Conservation (phyloP, 2,329 filamentous ascomycete genomes). For the Epichloe hybrida region DNA sequence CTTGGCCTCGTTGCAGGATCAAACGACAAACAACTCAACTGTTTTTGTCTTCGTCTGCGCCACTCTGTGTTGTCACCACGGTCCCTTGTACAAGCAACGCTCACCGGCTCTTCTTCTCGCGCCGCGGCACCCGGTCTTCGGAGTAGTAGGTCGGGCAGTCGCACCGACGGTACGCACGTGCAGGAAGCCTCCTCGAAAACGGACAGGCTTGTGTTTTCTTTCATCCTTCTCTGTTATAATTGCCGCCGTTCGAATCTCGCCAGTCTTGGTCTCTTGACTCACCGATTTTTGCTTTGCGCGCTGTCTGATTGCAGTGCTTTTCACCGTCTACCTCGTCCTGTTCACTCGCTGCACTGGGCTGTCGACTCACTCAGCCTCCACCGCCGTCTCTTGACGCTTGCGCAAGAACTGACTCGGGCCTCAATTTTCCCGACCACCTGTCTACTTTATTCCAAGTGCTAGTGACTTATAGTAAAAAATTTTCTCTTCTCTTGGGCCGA, state of each 20-base stretch:
- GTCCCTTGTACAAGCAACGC: not conserved
- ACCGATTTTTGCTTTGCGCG: not conserved
- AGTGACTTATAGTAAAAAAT: not conserved
- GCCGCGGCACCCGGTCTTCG: not conserved
- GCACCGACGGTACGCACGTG: constrained; percentile 4
- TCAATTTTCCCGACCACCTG: not conserved
- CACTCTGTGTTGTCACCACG: not conserved
- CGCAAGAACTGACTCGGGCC: not conserved
- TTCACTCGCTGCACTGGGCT: not conserved
- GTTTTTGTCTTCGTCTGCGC: not conserved
- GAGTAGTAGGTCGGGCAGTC: not conserved
- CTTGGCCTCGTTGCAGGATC: not conserved
- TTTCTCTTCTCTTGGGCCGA: not conserved
- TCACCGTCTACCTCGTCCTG: not conserved
- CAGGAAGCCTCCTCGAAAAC: not conserved
- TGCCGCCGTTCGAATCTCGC: not conserved
- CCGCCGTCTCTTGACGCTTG: not conserved
- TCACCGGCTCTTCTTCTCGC: constrained; percentile 1
- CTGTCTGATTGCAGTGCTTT: not conserved
- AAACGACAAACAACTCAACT: too few relatives aligned
- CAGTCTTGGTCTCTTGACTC: not conserved
- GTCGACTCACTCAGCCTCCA: not conserved
- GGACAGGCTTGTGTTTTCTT: not conserved
- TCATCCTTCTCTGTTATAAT: not conserved
- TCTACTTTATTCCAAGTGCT: not conserved